phyloP scores from a whole-genome alignment of 2,329 filamentous ascomycete species.

The Paraconiothyrium sp. region DNA sequence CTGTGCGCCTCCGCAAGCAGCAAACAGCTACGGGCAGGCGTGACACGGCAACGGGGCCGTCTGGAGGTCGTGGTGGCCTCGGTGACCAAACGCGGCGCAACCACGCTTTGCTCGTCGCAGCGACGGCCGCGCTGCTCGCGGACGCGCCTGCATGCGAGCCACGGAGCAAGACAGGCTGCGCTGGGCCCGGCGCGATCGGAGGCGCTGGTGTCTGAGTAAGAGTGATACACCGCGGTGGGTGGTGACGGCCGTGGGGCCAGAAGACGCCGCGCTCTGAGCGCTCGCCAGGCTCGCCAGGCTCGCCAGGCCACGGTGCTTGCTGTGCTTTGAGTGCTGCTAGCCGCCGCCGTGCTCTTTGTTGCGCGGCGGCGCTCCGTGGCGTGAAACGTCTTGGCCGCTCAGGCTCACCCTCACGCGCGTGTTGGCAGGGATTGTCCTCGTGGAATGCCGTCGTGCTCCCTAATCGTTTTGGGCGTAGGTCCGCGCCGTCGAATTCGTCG shows the following conservation, averaged over 20 bases:
- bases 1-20: constrained; percentile 2
- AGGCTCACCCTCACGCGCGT: constrained; percentile 11
- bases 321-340: not conserved
- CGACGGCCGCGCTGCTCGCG: constrained; percentile 20
- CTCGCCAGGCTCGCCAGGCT: no score
- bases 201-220: constrained; percentile 6
- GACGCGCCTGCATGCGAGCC: constrained; percentile 20
- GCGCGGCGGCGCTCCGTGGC: not conserved
- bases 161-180: not conserved
- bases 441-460: constrained; percentile 15
- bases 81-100: constrained; percentile 25
- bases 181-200: not conserved
- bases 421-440: constrained; percentile 13
- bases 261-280: no score
- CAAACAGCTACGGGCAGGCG: constrained; percentile 17
- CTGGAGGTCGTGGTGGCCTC: constrained; percentile 21
- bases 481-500: constrained; percentile 10
- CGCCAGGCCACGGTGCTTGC: no score
- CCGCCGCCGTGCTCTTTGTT: no score
- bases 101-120: constrained; percentile 26
- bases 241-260: no score
- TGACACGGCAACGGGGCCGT: constrained; percentile 42
- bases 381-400: constrained; percentile 12
- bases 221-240: not conserved
- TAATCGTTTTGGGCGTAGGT: constrained; percentile 3